Base-by-base conservation (phyloP, 2,329 filamentous ascomycete genomes). In the Periconia macrospinosa region DNA sequence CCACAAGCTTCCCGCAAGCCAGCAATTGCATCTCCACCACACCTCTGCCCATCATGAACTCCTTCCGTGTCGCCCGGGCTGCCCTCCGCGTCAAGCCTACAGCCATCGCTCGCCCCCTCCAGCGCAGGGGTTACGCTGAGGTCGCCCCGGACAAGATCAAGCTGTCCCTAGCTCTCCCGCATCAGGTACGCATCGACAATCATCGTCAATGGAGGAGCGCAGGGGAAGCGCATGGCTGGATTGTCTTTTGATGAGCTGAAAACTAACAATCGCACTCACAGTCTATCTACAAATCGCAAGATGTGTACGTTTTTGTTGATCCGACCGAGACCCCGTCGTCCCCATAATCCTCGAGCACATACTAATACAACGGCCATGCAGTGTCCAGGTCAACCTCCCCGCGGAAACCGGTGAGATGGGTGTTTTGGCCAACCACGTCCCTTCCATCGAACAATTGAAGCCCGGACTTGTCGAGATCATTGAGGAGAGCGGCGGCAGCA, bases 391-490 rank as follows among this genome's bases (percentile, higher is more conserved):
- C 83, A 99, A 99, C 86, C 88, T 99, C 73, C 89, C 94, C 76
- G 94, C 94, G 74, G 94, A 96, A 79, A 95, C 92, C 60, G 94
- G 94, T 77, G 94, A 97, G 71, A 99, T 99, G 94, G 94, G 94
- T 89, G 89, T 99, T 71, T 89, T 99, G 75, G 94, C 94, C 77
- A 95, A 94, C 85, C 94, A 99, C 86, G 94, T 99, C 71, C 92
- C 94, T 63, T 92, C 92, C 59, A 97, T 99, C 75, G 94, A 99
- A 85, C 94, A 99, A 84, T 85, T 99, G 79, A 96, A 95, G 86
- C 92, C 94, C 58, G 94, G 94, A 73, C 81, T 97, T 67, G 85
- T 99, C 67, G 93, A 97, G 84, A 84, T 99, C 74, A 86, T 97
- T 66, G 93, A 97, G 84, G 94, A 99, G 85, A 85, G 81, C 73